phyloP scores from a whole-genome alignment of 768 basidiomycete species.

The Porphyrellus cyaneotinctus region DNA sequence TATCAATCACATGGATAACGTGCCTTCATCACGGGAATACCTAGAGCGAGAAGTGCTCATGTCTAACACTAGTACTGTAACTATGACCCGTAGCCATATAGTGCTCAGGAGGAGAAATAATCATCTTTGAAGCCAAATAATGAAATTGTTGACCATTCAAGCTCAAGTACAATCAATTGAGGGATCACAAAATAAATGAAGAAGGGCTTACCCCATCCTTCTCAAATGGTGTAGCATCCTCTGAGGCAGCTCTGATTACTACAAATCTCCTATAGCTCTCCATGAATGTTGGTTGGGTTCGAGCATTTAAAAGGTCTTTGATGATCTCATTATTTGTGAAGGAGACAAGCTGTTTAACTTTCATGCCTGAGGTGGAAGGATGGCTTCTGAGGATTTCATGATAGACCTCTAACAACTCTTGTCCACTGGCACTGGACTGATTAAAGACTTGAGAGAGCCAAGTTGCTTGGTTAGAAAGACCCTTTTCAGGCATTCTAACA shows the following conservation, averaged over 20 bases:
- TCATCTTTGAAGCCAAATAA: conserved; percentile 60
- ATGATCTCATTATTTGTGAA: conserved; percentile 45
- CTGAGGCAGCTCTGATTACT: conserved; percentile 43
- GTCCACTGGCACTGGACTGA: conserved; percentile 20
- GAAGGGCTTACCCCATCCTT: conserved; percentile 44
- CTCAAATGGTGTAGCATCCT: conserved; percentile 26
- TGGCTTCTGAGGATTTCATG: conserved; percentile 23
- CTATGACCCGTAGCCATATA: not conserved
- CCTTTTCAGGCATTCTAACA: conserved; percentile 44
- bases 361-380: conserved; percentile 33
- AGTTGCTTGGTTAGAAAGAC: conserved; percentile 19
- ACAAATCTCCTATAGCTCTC: conserved; percentile 61
- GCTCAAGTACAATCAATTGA: conserved; percentile 33
- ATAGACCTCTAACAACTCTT: conserved; percentile 41
- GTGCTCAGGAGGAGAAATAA: conserved; percentile 32
- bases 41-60: no score
- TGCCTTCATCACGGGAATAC: no score
- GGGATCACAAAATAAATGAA: not conserved
- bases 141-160: conserved; percentile 49
- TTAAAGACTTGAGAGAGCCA: conserved; percentile 26
- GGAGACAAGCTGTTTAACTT: conserved; percentile 31
- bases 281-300: conserved; percentile 62
- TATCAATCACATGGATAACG: conserved; percentile 28
- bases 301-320: conserved; percentile 49
- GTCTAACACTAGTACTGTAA: not conserved